Evolutionary conservation across 768 basidiomycete genomes (phyloP).

Genomic region (Mrakia gelida): DNA sequence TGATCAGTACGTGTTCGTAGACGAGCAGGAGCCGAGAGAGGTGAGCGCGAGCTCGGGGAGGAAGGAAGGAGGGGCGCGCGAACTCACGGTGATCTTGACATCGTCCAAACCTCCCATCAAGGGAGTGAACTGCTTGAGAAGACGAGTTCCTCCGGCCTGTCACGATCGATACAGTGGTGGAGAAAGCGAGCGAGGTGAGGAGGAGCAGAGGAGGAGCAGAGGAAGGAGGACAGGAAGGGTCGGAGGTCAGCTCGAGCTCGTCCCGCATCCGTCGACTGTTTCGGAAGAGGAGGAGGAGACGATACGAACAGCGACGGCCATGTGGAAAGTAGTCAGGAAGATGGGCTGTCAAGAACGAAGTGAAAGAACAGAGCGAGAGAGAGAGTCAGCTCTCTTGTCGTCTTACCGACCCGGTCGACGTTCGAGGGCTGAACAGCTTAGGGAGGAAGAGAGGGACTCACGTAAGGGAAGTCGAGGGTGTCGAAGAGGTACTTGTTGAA

Average conservation of each 20-base stretch:
- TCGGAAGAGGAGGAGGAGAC: conserved; percentile 77
- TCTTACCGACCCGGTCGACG: background rate
- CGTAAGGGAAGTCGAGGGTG: conserved; percentile 27
- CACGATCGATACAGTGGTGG: background rate
- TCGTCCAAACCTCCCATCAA: conserved; percentile 43
- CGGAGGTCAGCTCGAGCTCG: background rate
- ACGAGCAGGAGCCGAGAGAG: no score
- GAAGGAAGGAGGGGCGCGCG: background rate
- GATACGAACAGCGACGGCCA: conserved; percentile 54
- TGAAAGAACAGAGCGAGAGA: background rate
- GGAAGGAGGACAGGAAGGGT: background rate
- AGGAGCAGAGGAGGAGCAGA: background rate
- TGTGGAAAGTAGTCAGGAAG: conserved; percentile 32
- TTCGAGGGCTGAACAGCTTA: background rate
- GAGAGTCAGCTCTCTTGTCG: background rate
- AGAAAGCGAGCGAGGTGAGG: no score
- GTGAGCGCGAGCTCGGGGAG: background rate
- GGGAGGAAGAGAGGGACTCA: background rate
- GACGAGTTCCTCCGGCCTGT: conserved; percentile 41
- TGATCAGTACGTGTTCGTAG: background rate
- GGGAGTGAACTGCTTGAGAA: conserved; percentile 39
- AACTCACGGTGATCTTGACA: conserved; percentile 42
- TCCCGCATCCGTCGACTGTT: conserved; percentile 38
- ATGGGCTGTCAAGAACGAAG: conserved; percentile 13
- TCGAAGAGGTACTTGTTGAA: conserved; percentile 82